Evolutionary conservation across 2,329 filamentous ascomycete genomes (phyloP).

Genomic region (Fusarium paranaense): DNA sequence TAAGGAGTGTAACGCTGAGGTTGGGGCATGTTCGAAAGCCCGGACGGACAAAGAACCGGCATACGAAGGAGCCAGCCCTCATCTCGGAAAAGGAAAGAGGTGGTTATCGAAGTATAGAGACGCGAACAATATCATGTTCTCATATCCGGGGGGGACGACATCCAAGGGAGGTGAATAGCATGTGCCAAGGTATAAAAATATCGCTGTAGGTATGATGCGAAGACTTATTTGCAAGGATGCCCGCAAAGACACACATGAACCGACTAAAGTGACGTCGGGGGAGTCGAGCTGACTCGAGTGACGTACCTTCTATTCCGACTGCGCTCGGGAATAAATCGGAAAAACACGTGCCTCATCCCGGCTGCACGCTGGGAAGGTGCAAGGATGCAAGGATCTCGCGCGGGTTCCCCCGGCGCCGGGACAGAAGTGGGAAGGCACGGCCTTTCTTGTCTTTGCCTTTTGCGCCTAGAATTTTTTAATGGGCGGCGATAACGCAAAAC

Average conservation of each 20-base stretch:
- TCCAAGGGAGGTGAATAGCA: conserved; percentile 20
- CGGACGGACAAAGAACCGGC: conserved; percentile 58
- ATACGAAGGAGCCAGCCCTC: conserved; percentile 57
- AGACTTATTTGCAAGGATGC: conserved; percentile 35
- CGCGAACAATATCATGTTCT: conserved; percentile 37
- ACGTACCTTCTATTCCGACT: conserved; percentile 21
- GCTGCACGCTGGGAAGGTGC: conserved; percentile 1
- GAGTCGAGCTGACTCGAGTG: conserved; percentile 12
- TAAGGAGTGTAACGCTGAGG: conserved; percentile 25
- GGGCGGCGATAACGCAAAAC: conserved; percentile 20
- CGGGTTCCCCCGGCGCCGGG: conserved; percentile 29
- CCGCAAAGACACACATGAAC: conserved; percentile 19
- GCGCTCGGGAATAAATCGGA: conserved; percentile 39
- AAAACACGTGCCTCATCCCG: conserved; percentile 38
- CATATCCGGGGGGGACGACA: conserved; percentile 17
- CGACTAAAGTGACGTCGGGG: conserved; percentile 46
- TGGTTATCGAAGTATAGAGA: conserved; percentile 9
- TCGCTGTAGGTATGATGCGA: conserved; percentile 27
- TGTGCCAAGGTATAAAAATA: conserved; percentile 28
- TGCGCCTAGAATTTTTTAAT: conserved; percentile 30
- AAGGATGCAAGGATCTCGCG: neutral
- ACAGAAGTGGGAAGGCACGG: neutral
- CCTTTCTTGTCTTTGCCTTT: conserved; percentile 9
- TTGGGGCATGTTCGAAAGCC: conserved; percentile 46
- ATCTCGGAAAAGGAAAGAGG: conserved; percentile 52